Base-by-base conservation (phyloP, 2,329 filamentous ascomycete species). In the Shiraia sp. region DNA sequence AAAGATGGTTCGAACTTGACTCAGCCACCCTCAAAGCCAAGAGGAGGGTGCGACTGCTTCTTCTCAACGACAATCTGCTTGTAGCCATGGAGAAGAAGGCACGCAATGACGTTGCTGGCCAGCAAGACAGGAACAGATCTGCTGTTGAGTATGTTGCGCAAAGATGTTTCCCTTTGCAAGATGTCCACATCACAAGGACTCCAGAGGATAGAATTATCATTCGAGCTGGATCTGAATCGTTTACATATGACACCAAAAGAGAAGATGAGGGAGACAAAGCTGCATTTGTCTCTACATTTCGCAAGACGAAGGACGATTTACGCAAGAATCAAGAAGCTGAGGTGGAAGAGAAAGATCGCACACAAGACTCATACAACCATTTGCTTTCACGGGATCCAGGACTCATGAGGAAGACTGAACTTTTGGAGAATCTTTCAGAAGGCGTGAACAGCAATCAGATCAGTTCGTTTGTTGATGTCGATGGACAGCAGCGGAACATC, bases 11-110 rank as follows among this genome's bases (percentile, higher is more conserved):
- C 45, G 92, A 99, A 72, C 77, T 99, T 47, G 95, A 99, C 71
- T 95, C 93, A 51, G 93, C 93, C 9, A 99, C 93, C 0, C 97
- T 95, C 84, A 96, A 96, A 70, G 89, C 92, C 3, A 80, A 88
- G 51, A 79, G 93, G 29, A 85, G 90, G 19, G 91, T 97, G 68
- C 89, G 95, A 63, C 83, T 99, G 46, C 91, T 97, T 45, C 72
- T 99, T 43, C 78, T 99, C 2, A 99, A 97, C 65, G 93, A 99
- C 63, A 91, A 99, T 69, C 76, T 99, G 2, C 80, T 99, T 15
- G 81, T 99, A 35, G 93, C 93, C 3, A 90, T 88, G 16, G 96
- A 96, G 75, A 96, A 96, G 76, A 90, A 92, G 60, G 89, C 91
- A 58, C 89, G 91, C 58, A 77, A 85, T 2, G 91, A 96, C 49